These are phyloP conservation scores for Sphaerulina musiva DNA, from an alignment of 2,329 filamentous ascomycete species.

Conservation along the genomic window DNA sequence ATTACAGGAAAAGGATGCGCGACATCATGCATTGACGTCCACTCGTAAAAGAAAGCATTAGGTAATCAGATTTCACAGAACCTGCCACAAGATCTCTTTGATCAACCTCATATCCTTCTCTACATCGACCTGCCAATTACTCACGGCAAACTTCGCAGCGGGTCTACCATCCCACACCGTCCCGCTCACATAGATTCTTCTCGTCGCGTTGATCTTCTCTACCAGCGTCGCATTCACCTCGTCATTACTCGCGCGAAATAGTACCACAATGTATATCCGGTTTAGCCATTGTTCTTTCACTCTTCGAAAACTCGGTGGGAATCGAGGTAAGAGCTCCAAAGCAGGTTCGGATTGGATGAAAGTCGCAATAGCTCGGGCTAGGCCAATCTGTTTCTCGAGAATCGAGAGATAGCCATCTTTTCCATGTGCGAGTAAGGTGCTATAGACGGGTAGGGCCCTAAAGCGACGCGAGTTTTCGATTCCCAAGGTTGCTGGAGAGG, in stretches of 20 bases:
- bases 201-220: constrained; percentile 63
- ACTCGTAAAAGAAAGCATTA: not conserved
- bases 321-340: constrained; percentile 60
- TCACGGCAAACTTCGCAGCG: constrained; percentile 76
- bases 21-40: not conserved
- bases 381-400: constrained; percentile 62
- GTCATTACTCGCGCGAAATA: constrained; percentile 67
- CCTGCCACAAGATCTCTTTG: constrained; percentile 49
- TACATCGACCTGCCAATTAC: constrained; percentile 73
- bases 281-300: constrained; percentile 41
- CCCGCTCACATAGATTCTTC: constrained; percentile 74
- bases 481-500: constrained; percentile 79
- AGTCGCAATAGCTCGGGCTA: constrained; percentile 61
- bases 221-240: constrained; percentile 61
- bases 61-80: not conserved
- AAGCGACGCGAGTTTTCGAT: constrained; percentile 89
- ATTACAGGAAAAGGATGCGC: too few species aligned
- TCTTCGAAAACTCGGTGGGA: constrained; percentile 23
- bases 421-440: constrained; percentile 69
- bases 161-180: constrained; percentile 68
- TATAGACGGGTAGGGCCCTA: constrained; percentile 82
- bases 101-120: constrained; percentile 62
- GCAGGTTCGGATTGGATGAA: constrained; percentile 55
- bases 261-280: constrained; percentile 61
- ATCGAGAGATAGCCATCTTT: constrained; percentile 61